Percentiles rank a stretch among this genome's conserved stretches.
These are phyloP conservation scores for Blastocystis sp. DNA, from an alignment of 352 stramenopile species.

Conservation along the genomic window DNA sequence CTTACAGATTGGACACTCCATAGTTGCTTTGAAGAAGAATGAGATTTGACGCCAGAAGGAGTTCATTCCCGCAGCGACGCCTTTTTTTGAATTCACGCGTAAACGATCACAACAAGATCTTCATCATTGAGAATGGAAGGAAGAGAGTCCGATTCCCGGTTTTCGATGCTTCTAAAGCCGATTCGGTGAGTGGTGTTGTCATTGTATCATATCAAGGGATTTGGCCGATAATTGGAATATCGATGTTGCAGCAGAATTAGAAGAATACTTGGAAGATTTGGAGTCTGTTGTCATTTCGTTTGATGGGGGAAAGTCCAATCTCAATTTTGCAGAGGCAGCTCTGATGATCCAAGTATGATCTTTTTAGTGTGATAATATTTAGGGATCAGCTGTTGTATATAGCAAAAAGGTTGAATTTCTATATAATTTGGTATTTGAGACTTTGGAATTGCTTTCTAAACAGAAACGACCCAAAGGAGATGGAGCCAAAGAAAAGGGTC, in stretches of 20 bases:
- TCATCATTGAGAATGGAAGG: not conserved
- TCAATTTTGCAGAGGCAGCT: constrained; percentile 66
- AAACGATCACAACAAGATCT: not conserved
- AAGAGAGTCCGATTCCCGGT: constrained; percentile 2
- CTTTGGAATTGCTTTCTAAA: constrained; percentile 70
- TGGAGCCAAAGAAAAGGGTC: not conserved
- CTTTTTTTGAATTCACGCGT: not conserved
- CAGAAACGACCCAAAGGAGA: constrained; percentile 72
- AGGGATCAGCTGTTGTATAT: constrained; percentile 80
- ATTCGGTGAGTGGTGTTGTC: constrained; percentile 37
- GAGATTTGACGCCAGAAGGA: not conserved
- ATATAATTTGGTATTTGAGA: constrained; percentile 79
- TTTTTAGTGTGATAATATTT: constrained; percentile 59
- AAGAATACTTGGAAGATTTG: constrained; percentile 80
- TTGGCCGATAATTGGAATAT: constrained; percentile 83
- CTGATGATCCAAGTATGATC: constrained; percentile 62
- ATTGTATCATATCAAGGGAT: constrained; percentile 68
- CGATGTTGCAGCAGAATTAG: constrained; percentile 77
- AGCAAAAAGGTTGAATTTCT: constrained; percentile 83
- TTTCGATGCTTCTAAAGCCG: constrained; percentile 62
- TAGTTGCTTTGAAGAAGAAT: not conserved
- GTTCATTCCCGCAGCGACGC: not conserved
- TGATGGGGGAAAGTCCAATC: constrained; percentile 62
- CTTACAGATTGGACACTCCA: not conserved
- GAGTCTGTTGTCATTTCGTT: constrained; percentile 65